Conservation (phyloP, 2,329 filamentous ascomycete genomes). For the Laburnicola sp. region DNA sequence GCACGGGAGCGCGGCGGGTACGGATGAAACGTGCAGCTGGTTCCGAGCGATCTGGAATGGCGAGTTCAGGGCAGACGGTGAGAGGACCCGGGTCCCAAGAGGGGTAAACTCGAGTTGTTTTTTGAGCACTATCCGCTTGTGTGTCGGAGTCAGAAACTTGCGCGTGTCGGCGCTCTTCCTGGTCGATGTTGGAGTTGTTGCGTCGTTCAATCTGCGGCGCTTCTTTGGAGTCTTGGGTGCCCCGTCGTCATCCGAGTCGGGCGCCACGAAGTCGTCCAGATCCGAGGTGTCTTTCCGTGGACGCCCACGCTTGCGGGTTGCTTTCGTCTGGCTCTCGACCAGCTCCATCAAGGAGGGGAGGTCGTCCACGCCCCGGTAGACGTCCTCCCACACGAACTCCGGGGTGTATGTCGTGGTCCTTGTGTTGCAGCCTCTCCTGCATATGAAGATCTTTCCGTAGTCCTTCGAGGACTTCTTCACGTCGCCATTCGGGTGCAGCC, state of each 20-base stretch:
- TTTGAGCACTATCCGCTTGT: constrained; percentile 73
- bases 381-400: constrained; percentile 88
- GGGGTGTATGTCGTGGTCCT: constrained; percentile 88
- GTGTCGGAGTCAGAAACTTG: constrained; percentile 64
- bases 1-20: constrained; percentile 86
- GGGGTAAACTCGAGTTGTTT: constrained; percentile 95
- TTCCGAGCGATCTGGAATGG: constrained; percentile 90
- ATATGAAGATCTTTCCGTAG: constrained; percentile 85
- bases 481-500: constrained; percentile 72
- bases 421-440: constrained; percentile 85
- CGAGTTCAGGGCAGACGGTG: constrained; percentile 75
- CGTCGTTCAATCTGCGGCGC: constrained; percentile 52
- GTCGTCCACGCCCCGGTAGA: constrained; percentile 70
- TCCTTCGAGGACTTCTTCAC: constrained; percentile 73
- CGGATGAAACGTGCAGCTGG: constrained; percentile 88
- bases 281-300: constrained; percentile 42
- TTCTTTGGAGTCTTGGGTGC: constrained; percentile 52
- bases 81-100: constrained; percentile 82
- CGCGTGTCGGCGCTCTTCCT: constrained; percentile 53
- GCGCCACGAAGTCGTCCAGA: constrained; percentile 50
- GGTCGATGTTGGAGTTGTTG: constrained; percentile 50
- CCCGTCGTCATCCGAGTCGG: constrained; percentile 47
- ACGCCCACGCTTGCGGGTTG: constrained; percentile 60
- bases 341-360: constrained; percentile 67
- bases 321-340: constrained; percentile 73